Conservation (phyloP, 352 stramenopile genomes). For the Phytophthora pini region DNA sequence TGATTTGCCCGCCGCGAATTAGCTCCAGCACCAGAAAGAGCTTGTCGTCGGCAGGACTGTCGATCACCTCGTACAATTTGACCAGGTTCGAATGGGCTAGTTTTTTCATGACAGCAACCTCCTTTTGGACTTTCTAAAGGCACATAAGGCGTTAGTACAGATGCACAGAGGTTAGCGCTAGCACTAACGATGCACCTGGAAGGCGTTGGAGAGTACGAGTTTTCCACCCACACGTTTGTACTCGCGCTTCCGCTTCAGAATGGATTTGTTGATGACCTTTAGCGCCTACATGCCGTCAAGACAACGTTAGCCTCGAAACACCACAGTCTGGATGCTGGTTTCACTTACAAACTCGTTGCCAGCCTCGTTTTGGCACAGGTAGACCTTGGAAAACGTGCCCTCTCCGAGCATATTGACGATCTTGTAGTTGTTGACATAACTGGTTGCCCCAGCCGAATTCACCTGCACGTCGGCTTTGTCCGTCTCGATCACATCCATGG, state of each 20-base stretch:
- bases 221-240: conserved; percentile 82
- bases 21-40: conserved; percentile 87
- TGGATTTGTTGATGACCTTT: conserved; percentile 89
- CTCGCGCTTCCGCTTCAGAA: conserved; percentile 85
- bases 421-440: conserved; percentile 80
- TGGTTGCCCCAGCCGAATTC: conserved; percentile 62
- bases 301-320: background rate
- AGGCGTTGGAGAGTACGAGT: conserved; percentile 80
- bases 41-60: conserved; percentile 79
- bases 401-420: conserved; percentile 69
- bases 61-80: conserved; percentile 81
- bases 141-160: background rate
- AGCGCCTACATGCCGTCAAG: conserved; percentile 52
- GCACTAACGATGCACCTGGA: conserved; percentile 32
- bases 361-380: conserved; percentile 57
- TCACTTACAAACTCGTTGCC: conserved; percentile 62
- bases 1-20: conserved; percentile 81
- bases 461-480: conserved; percentile 64
- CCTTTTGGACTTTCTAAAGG: conserved; percentile 76
- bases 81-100: conserved; percentile 73
- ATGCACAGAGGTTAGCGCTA: no score
- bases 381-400: conserved; percentile 84
- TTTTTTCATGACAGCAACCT: conserved; percentile 89
- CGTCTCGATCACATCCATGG: conserved; percentile 71
- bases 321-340: no score